Evolutionary conservation across 2,329 filamentous ascomycete species (phyloP), one percentile per base, ranked within the genome.

Genomic region (Aureobasidium pullulans): DNA sequence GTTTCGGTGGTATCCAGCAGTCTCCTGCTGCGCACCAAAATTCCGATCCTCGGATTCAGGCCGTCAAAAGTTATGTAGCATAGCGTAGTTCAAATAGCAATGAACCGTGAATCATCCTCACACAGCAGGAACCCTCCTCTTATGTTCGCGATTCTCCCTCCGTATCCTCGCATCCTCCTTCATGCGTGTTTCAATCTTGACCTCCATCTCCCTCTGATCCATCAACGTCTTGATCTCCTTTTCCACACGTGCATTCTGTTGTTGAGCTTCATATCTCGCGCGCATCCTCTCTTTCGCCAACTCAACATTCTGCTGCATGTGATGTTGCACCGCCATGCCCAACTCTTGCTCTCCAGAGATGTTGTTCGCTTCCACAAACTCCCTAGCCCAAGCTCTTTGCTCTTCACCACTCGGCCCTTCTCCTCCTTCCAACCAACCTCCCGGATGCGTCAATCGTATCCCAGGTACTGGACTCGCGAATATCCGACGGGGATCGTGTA

Each of bases 1-100:
- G 86, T 96, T 65, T 94, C 89, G 68, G 92, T 97, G 47, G 88
- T 96, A 53, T 75, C 84, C 69, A 96, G 90, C 71, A 93, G 88
- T 75, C 73, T 96, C 67, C 79, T 85, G 52, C 73, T 96, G 75
- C 82, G 86, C 69, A 80, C 72, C 57, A 66, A 62, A 57, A 57
- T 77, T 39, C 73, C 73, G 3, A 70, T 71, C n/a, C 62, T 80
- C 23, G 78, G 77, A 9, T 80, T 79, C 56, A 69, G 64, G 36
- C 19, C 44, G 16, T 19, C 34, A 46, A 44, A 44, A 23, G 15
- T 39, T 37, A 16, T 29, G 46, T 52, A 42, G 13, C 4, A 19
- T 40, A 49, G 53, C 23, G 4, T 9, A 47, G 15, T 47, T 2
- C 8, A 13, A 13, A 28, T 44, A 44, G 16, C 42, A 44, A 16